Evolutionary conservation across 495 filamentous ascomycete species (phyloP).

Genomic region (Neurospora sp.): DNA sequence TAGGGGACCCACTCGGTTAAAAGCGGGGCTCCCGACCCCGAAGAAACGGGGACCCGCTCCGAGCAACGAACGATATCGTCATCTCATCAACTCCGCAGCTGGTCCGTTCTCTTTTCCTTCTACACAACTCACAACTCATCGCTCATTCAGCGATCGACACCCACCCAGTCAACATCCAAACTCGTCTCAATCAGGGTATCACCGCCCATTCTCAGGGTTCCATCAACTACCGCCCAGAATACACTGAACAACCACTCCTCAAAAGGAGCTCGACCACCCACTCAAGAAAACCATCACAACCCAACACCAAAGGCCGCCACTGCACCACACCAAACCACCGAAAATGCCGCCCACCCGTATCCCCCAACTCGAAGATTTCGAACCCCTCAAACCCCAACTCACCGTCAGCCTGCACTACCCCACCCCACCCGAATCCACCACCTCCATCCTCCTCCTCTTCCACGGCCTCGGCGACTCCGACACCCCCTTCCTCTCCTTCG

Average conservation of each 20-base stretch:
- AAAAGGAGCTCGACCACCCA: background rate
- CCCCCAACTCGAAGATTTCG: constrained; percentile 3
- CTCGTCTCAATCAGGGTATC: background rate
- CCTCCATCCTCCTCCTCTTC: constrained; percentile 75
- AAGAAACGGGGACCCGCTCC: background rate
- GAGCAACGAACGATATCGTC: background rate
- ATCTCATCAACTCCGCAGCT: background rate
- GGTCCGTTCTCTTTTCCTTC: background rate
- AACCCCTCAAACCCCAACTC: constrained; percentile 11
- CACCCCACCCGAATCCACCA: constrained; percentile 36
- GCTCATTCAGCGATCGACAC: background rate
- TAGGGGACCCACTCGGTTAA: background rate
- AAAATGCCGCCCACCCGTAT: background rate
- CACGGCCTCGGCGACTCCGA: constrained; percentile 84
- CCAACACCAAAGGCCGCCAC: background rate
- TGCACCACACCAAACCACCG: background rate
- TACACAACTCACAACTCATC: background rate
- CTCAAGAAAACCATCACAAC: background rate
- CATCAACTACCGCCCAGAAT: background rate
- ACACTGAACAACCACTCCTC: background rate
- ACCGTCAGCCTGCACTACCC: constrained; percentile 26
- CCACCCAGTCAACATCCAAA: background rate
- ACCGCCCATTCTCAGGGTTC: background rate
- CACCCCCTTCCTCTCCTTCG: constrained; percentile 59
- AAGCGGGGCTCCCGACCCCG: background rate